A percentile compares a stretch with the other conserved stretches of the same genome.
Conservation (phyloP, 1,139 yeast genomes). For the Blastobotrys aristatus region DNA sequence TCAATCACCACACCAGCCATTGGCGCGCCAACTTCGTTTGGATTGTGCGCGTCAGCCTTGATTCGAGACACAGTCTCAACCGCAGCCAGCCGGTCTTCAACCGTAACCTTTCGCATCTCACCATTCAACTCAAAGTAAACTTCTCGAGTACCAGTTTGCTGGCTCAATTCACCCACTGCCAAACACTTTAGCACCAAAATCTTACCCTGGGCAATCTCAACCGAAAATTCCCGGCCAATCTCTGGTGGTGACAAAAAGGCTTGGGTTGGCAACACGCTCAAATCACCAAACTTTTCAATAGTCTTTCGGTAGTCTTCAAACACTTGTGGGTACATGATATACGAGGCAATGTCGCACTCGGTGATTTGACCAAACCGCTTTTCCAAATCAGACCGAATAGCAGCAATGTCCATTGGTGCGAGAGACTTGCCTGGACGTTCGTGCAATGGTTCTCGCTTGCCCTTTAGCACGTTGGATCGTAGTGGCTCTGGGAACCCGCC, state of each 20-base stretch:
- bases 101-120: slow-evolving; percentile 92
- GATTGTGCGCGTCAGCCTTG: slow-evolving; percentile 82
- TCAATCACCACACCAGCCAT: slow-evolving; percentile 99
- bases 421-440: slow-evolving; percentile 88
- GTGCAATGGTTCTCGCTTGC: slow-evolving; percentile 85
- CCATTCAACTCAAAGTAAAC: slow-evolving; percentile 98
- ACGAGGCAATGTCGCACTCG: slow-evolving; percentile 89
- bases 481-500: slow-evolving; percentile 99
- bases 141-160: slow-evolving; percentile 86
- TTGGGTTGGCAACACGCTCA: slow-evolving; percentile 89
- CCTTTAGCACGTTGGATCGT: slow-evolving; percentile 79
- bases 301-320: slow-evolving; percentile 78
- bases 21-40: slow-evolving; percentile 96
- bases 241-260: slow-evolving; percentile 82
- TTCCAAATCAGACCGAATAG: slow-evolving; percentile 65
- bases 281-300: slow-evolving; percentile 79
- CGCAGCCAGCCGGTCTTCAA: slow-evolving; percentile 81
- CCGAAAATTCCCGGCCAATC: slow-evolving; percentile 82
- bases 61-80: slow-evolving; percentile 82
- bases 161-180: slow-evolving; percentile 86
- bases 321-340: slow-evolving; percentile 97
- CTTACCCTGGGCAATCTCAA: slow-evolving; percentile 93
- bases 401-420: slow-evolving; percentile 71
- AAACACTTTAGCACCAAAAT: slow-evolving; percentile 83
- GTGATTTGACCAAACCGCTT: slow-evolving; percentile 48